Evolutionary conservation across 2,329 filamentous ascomycete genomes (phyloP).

Genomic region (Talaromyces sp.): DNA sequence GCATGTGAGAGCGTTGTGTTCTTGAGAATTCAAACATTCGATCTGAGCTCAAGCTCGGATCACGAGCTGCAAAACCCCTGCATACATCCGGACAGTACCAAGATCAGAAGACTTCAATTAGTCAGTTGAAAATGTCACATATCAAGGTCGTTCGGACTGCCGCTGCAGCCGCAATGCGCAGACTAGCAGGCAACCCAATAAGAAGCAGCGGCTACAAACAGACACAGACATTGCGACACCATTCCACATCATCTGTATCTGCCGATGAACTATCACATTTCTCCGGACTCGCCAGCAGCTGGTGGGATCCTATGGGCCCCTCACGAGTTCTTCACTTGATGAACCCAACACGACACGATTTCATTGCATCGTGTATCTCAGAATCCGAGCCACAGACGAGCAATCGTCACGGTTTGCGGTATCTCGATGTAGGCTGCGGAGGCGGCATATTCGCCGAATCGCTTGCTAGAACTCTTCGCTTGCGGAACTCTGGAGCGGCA

Average conservation of each 20-base stretch:
- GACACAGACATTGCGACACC: slow-evolving; percentile 19
- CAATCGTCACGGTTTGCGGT: slow-evolving; percentile 49
- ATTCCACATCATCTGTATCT: slow-evolving; percentile 73
- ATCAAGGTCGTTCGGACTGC: slow-evolving; percentile 7
- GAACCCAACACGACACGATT: slow-evolving; percentile 94
- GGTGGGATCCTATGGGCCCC: slow-evolving; percentile 95
- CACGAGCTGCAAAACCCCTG: not conserved
- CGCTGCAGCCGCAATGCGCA: slow-evolving; percentile 1
- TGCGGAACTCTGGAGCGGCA: slow-evolving; percentile 18
- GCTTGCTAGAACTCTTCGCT: slow-evolving; percentile 38
- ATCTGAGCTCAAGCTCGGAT: slow-evolving; percentile 2
- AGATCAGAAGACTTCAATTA: no score
- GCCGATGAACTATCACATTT: slow-evolving; percentile 89
- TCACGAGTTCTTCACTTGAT: slow-evolving; percentile 92
- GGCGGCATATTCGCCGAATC: slow-evolving; percentile 92
- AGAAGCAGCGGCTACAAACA: slow-evolving; percentile 1
- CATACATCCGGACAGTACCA: not conserved
- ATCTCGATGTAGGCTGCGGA: slow-evolving; percentile 91
- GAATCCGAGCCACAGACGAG: slow-evolving; percentile 44
- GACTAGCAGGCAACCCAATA: slow-evolving; percentile 2
- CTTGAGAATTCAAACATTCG: not conserved
- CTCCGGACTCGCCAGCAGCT: slow-evolving; percentile 82
- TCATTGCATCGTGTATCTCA: slow-evolving; percentile 69
- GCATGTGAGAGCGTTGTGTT: not conserved
- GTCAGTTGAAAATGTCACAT: not conserved